Evolutionary conservation across 1,139 yeast species (phyloP), one percentile per base, ranked within the genome.

Genomic region (Petasospora rhodanensis): DNA sequence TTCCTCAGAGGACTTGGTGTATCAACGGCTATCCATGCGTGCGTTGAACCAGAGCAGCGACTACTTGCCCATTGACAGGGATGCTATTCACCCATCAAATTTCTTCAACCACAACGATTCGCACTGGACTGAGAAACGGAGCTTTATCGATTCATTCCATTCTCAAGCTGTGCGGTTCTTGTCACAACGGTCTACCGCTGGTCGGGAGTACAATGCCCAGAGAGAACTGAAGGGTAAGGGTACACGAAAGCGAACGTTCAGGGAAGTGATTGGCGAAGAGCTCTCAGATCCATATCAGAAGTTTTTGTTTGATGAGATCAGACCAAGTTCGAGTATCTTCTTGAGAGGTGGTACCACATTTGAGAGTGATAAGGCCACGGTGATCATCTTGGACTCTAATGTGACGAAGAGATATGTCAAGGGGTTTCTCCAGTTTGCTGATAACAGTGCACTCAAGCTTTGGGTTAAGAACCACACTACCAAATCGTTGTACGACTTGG

Each of bases 271-370:
- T n/a, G 40, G 40, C 13, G 38, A 28, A 14, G 12, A 15, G 18
- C 32, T 35, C 13, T 18, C 21, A 11, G 29, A 36, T 18, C 40
- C 41, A 9, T 37, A 13, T 19, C 28, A 19, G 6, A 14, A 18
- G 14, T 32, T 24, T 23, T 18, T 16, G 16, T 37, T 40, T 19
- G 33, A 29, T 2, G 12, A 10, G 13, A 36, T 36, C 18, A 22
- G 45, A 26, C 41, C 43, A 2, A 23, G 19, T 5, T 18, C 31
- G 1, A 32, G 38, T 11, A 37, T 47, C 1, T 47, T 41, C 16
- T 24, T 47, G 24, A 35, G 29, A 17, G 30, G 43, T 12, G 49
- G 49, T 1, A 11, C 29, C 24, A 17, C 12, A 10, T 25, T 22
- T 23, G 37, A 26, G 4, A n/a, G n/a, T n/a, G 34, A 26, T 13